Conservation (phyloP, 2,329 filamentous ascomycete species). For the Volutella citrinella region DNA sequence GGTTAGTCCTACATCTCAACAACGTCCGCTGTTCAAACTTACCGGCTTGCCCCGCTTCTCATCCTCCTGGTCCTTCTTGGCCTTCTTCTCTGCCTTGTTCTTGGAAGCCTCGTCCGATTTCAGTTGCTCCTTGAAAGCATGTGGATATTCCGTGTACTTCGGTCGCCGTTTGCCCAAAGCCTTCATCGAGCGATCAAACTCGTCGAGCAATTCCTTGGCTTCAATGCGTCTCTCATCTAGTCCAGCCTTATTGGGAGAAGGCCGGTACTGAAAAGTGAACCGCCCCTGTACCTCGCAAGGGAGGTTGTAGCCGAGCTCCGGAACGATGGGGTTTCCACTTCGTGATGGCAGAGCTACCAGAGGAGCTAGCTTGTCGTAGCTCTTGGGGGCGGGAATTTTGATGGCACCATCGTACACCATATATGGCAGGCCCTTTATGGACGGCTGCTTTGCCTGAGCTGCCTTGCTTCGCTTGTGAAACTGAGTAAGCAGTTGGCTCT, state of each 20-base stretch:
- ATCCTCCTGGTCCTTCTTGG: conserved; percentile 41
- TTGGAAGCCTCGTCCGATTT: conserved; percentile 44
- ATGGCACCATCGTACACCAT: conserved; percentile 36
- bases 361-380: conserved; percentile 43
- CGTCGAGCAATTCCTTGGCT: conserved; percentile 36
- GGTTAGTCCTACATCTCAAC: conserved; percentile 10
- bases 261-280: conserved; percentile 40
- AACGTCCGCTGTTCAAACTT: conserved; percentile 18
- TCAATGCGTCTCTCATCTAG: conserved; percentile 41
- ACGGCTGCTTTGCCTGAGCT: conserved; percentile 36
- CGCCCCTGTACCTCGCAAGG: conserved; percentile 44
- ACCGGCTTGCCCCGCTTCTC: conserved; percentile 39
- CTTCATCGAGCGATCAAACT: conserved; percentile 41
- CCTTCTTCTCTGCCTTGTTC: conserved; percentile 45
- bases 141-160: conserved; percentile 46
- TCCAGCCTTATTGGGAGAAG: conserved; percentile 36
- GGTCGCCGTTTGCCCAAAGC: conserved; percentile 40
- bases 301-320: conserved; percentile 36
- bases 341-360: conserved; percentile 39
- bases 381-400: conserved; percentile 43
- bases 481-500: conserved; percentile 33
- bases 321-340: conserved; percentile 36
- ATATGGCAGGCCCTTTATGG: conserved; percentile 37
- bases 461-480: conserved; percentile 37
- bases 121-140: conserved; percentile 45